Evolutionary conservation across 495 filamentous ascomycete species (phyloP), one percentile per base, ranked within the genome.

Genomic region (Geopyxis carbonaria): DNA sequence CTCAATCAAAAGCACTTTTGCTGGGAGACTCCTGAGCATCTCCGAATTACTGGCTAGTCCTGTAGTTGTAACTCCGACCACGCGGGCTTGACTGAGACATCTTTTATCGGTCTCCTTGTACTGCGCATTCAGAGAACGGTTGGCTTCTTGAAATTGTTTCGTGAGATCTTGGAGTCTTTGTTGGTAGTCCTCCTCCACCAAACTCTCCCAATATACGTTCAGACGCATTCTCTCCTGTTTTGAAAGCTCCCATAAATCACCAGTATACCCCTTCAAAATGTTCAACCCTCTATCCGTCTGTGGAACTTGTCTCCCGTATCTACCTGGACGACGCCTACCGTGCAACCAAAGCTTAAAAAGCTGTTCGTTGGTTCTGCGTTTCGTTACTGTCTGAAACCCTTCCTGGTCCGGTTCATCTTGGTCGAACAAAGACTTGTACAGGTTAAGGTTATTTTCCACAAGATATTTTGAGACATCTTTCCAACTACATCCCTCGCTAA

Each of bases 51-150:
- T 61, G 6, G 80, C 80, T 3, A 89, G 58, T 0, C 82, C 80
- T 0, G 75, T 72, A 1, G 83, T 84, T 0, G 80, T 89, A 1
- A 78, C 62, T 0, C 79, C 78, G 35, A 91, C 72, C n/a, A 91
- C 60, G 31, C 81, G 57, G 0, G 65, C 66, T 38, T 63, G 34
- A 20, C 57, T 43, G 0, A 80, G 64, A 30, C 64, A 66, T 25
- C 72, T 58, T 1, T 66, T 53, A 43, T 73, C 59, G 2, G 68
- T 44, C 31, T 78, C 72, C 11, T 60, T 51, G 24, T 57, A 53
- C 55, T 51, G 50, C 4, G 37, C 23, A 22, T 43, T 34, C 13
- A 50, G 44, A 7, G 14, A 14, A 37, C 25, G n/a, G 19, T 2
- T 47, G 7, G 13, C 16, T 2, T 3, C 5, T 5, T 37, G 34